Evolutionary conservation across 2,329 filamentous ascomycete genomes (phyloP).

Genomic region (Verticillium nubilum): DNA sequence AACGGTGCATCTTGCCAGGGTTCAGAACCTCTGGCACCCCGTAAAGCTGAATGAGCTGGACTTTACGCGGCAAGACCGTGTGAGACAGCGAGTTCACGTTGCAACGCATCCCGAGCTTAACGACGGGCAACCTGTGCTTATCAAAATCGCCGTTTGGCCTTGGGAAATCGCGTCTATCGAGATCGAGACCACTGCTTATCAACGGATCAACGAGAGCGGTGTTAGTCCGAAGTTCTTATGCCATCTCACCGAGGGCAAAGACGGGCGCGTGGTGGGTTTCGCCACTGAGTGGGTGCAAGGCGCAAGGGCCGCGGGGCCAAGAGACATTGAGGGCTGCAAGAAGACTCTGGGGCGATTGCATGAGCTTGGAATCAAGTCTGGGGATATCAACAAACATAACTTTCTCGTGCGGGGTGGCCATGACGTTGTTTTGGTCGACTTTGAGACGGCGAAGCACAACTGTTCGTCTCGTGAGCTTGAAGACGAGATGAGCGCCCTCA

Average conservation of each 20-base stretch:
- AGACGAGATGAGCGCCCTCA: constrained; percentile 16
- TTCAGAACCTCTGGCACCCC: constrained; percentile 16
- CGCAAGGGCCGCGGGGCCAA: constrained; percentile 18
- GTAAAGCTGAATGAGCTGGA: constrained; percentile 18
- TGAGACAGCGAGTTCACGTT: constrained; percentile 15
- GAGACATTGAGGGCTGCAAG: constrained; percentile 21
- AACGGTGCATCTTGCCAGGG: constrained; percentile 11
- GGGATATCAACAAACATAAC: constrained; percentile 28
- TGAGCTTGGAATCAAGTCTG: constrained; percentile 23
- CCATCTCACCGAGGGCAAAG: constrained; percentile 20
- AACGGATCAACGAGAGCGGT: constrained; percentile 16
- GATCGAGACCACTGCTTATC: constrained; percentile 19
- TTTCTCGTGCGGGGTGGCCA: constrained; percentile 21
- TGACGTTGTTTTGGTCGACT: constrained; percentile 22
- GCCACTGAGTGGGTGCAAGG: constrained; percentile 15
- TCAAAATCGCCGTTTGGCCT: constrained; percentile 17
- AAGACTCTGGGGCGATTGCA: constrained; percentile 12
- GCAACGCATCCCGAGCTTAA: constrained; percentile 17
- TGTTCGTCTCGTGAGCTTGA: constrained; percentile 15
- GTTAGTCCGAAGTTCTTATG: constrained; percentile 21
- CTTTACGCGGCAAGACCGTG: constrained; percentile 14
- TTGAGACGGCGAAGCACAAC: constrained; percentile 22
- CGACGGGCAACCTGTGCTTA: constrained; percentile 15
- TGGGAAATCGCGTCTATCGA: constrained; percentile 19
- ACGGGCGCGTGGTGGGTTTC: constrained; percentile 21